These are phyloP conservation scores for Boletus barrowsii DNA, from an alignment of 768 basidiomycete genomes.

Conservation along the genomic window DNA sequence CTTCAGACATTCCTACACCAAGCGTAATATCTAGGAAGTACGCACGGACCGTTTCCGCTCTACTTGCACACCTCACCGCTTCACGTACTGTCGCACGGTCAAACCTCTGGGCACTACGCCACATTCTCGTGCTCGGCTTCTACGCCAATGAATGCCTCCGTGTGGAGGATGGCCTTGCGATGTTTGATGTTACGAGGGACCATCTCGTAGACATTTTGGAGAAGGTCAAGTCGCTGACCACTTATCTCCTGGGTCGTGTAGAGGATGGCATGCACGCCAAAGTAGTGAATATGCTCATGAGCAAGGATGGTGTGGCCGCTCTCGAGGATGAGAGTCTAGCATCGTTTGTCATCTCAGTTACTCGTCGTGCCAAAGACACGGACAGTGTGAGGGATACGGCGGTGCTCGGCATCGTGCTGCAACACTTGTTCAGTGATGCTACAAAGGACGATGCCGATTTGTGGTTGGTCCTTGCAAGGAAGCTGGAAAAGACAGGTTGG, in stretches of 20 bases:
- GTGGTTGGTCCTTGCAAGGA: slow-evolving; percentile 74
- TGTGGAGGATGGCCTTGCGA: slow-evolving; percentile 54
- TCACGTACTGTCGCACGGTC: slow-evolving; percentile 60
- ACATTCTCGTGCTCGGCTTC: slow-evolving; percentile 59
- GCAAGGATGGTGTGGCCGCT: slow-evolving; percentile 21
- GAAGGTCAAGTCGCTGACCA: slow-evolving; percentile 50
- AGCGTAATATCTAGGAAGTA: slow-evolving; percentile 38
- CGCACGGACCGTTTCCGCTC: slow-evolving; percentile 55
- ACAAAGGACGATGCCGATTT: slow-evolving; percentile 64
- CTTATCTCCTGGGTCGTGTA: slow-evolving; percentile 57
- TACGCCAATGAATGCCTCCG: slow-evolving; percentile 62
- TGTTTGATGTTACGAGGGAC: slow-evolving; percentile 7
- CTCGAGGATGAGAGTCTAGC: slow-evolving; percentile 20
- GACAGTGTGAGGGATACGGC: slow-evolving; percentile 57
- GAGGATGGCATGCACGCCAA: slow-evolving; percentile 49
- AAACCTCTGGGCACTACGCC: slow-evolving; percentile 66
- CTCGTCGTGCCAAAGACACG: slow-evolving; percentile 28
- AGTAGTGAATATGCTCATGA: slow-evolving; percentile 37
- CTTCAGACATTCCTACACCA: slow-evolving; percentile 20
- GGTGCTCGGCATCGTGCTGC: slow-evolving; percentile 58
- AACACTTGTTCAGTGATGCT: slow-evolving; percentile 55
- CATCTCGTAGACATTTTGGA: slow-evolving; percentile 38
- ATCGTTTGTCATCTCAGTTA: slow-evolving; percentile 34
- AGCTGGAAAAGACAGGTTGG: slow-evolving; percentile 60
- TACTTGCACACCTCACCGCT: slow-evolving; percentile 52